Evolutionary conservation across 257 asterid species (phyloP).

Genomic region (Osmanthus fragrans): DNA sequence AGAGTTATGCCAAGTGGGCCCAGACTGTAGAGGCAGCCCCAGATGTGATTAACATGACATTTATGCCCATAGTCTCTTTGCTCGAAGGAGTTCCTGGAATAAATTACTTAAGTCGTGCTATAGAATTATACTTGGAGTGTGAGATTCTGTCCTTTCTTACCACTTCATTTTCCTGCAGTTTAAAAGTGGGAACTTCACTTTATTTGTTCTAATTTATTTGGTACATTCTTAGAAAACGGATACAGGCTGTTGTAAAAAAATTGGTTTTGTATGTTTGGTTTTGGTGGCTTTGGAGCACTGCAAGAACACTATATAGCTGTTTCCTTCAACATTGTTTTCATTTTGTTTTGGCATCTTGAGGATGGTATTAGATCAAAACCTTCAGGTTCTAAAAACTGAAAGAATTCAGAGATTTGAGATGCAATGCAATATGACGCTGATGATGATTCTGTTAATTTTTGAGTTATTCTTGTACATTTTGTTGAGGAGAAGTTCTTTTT

Average conservation of each 20-base stretch:
- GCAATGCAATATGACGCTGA: not conserved
- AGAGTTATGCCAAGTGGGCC: constrained; percentile 94
- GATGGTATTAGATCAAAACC: not conserved
- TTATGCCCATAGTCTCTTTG: constrained; percentile 79
- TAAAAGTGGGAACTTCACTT: not conserved
- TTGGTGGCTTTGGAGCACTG: not conserved
- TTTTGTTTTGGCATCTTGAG: not conserved
- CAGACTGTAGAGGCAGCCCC: constrained; percentile 85
- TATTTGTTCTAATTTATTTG: not conserved
- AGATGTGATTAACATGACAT: constrained; percentile 95
- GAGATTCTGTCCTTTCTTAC: constrained; percentile 32
- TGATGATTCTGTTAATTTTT: not conserved
- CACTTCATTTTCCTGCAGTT: not conserved
- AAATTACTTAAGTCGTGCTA: constrained; percentile 84
- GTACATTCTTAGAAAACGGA: not conserved
- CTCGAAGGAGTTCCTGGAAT: constrained; percentile 90
- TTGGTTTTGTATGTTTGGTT: not conserved
- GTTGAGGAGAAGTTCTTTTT: not conserved
- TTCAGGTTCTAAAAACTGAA: not conserved
- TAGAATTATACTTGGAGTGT: constrained; percentile 93
- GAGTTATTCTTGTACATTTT: constrained; percentile 4
- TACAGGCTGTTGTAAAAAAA: not conserved
- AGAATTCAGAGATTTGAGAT: not conserved
- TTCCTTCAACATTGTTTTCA: not conserved
- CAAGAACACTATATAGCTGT: not conserved